phyloP scores from a whole-genome alignment of 2,329 filamentous ascomycete species.

The Aspergillus hiratsukae region DNA sequence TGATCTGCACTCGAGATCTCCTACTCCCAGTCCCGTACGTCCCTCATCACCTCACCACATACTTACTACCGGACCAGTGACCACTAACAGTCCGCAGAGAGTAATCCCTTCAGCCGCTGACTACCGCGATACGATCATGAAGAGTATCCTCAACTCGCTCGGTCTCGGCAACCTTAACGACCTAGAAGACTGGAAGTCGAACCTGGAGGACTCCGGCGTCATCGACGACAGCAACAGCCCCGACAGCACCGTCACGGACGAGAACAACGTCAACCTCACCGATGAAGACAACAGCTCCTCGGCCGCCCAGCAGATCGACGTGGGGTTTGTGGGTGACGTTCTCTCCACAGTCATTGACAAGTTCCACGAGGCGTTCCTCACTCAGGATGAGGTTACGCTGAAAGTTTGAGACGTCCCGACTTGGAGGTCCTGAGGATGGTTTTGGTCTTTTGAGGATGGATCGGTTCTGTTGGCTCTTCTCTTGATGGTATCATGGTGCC shows the following conservation, averaged over 20 bases:
- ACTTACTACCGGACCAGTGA: neutral
- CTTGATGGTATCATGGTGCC: neutral
- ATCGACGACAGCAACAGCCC: constrained; percentile 5
- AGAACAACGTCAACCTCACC: neutral
- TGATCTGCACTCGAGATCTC: constrained; percentile 1
- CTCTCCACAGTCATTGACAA: constrained; percentile 13
- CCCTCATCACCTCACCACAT: neutral
- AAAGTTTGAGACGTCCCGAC: neutral
- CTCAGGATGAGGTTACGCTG: constrained; percentile 27
- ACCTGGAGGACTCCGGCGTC: constrained; percentile 1
- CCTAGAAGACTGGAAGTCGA: constrained; percentile 6
- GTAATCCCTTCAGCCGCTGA: constrained; percentile 16
- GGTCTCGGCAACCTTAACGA: constrained; percentile 11
- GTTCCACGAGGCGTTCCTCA: constrained; percentile 19
- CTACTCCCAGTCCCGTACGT: constrained; percentile 7
- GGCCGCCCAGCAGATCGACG: neutral
- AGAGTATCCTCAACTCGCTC: constrained; percentile 12
- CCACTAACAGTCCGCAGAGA: constrained; percentile 12
- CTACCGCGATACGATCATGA: constrained; percentile 8
- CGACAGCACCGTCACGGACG: neutral
- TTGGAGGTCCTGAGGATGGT: neutral
- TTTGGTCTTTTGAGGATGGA: neutral
- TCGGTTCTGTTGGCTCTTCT: neutral
- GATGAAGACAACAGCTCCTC: neutral
- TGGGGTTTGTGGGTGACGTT: constrained; percentile 15